Evolutionary conservation across 208 protist genomes (phyloP).

Genomic region (Crithidia expoeki): DNA sequence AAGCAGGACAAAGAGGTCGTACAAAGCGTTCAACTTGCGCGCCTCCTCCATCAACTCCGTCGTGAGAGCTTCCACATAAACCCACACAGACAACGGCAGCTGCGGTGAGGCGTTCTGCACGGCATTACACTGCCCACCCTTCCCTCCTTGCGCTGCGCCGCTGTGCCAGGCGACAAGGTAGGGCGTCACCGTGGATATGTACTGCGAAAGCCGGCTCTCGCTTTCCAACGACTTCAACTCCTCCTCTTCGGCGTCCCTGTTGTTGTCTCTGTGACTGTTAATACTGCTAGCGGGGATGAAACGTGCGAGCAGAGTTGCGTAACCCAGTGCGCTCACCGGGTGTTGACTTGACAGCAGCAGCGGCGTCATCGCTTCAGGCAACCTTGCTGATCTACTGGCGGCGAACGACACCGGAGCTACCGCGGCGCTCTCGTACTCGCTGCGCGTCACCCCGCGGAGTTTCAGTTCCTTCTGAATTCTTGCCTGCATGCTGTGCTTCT

Average conservation of each 20-base stretch:
- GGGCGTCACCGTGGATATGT: conserved; percentile 24
- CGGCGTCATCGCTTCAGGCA: not conserved
- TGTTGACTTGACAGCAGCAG: conserved; percentile 46
- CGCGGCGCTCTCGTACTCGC: not conserved
- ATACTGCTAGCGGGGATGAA: not conserved
- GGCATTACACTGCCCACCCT: too few species aligned
- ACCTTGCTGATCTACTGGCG: too few species aligned
- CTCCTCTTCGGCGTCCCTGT: not conserved
- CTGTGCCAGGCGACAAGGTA: conserved; percentile 32
- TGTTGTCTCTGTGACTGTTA: not conserved
- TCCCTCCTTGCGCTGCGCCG: not conserved
- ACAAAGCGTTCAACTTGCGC: conserved; percentile 30
- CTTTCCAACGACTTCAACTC: not conserved
- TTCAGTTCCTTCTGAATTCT: conserved; percentile 22
- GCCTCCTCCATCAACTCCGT: conserved; percentile 34
- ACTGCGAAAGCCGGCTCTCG: conserved; percentile 12
- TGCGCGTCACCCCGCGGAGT: conserved; percentile 8
- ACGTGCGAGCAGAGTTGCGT: conserved; percentile 40
- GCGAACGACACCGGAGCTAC: conserved; percentile 4
- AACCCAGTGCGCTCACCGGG: conserved; percentile 46
- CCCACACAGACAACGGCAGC: conserved; percentile 30
- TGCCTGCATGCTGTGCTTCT: conserved; percentile 19
- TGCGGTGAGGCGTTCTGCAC: not conserved
- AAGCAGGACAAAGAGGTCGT: conserved; percentile 25
- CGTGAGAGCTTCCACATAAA: conserved; percentile 32